Evolutionary conservation across 2,329 filamentous ascomycete species (phyloP), one percentile per base, ranked within the genome.

Genomic region (Sporothrix humicola): DNA sequence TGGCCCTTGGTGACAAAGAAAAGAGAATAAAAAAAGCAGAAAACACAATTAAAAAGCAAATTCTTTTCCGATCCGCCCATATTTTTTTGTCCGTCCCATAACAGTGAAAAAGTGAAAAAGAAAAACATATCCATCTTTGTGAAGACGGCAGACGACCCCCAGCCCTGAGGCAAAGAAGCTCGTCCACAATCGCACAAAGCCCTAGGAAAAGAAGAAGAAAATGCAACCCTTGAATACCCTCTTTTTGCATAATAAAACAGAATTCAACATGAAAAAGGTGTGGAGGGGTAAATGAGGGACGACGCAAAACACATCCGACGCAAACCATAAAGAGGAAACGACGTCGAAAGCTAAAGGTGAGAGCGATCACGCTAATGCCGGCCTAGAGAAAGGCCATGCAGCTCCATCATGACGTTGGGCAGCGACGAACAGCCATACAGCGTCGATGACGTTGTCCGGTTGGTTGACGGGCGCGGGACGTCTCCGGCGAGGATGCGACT

Each of bases 31-130:
- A 3, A 23, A 46, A 17, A 61, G 46, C 23, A 70, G 58, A 23
- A 61, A 65, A 26, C 42, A 61, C 31, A 26, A 23, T n/a, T 10
- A 68, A 69, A 72, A 70, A 56, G 54, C 66, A 75, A 72, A 69
- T 66, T 59, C 61, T 74, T 68, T 74, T 74, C 73, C 73, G 71
- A 50, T 69, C 73, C 68, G n/a, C 59, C 71, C 73, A 71, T 56
- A 59, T n/a, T 65, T 73, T 73, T 73, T 71, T 69, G 65, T 70
- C 73, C 71, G 26, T 68, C 68, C 73, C 71, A 69, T 72, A 17
- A 63, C 61, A 61, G 31, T 37, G 3, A 31, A 50, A 50, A 50
- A 26, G 1, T 63, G n/a, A 44, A 44, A 69, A 31, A 48, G 17
- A 69, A 58, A 23, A 48, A 46, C 10, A 48, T 23, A 48, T 26